Evolutionary conservation across 768 basidiomycete genomes (phyloP).

Genomic region (Lactarius deliciosus): DNA sequence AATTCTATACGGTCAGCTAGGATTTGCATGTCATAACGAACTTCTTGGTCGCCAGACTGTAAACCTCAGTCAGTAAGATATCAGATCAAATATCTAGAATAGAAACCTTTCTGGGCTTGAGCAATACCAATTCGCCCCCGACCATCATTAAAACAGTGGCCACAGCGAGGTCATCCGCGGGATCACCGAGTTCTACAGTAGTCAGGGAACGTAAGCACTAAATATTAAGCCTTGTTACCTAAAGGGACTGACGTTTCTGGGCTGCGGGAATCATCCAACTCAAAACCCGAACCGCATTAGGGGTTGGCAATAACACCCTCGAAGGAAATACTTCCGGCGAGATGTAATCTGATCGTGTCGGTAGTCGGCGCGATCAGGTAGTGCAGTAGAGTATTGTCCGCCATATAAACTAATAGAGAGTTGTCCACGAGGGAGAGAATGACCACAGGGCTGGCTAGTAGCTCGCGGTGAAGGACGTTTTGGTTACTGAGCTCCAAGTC

Average conservation of each 20-base stretch:
- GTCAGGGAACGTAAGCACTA: conserved; percentile 21
- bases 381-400: conserved; percentile 91
- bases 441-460: conserved; percentile 72
- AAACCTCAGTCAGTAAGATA: background rate
- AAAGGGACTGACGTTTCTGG: conserved; percentile 75
- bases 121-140: conserved; percentile 84
- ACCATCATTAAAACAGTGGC: conserved; percentile 97
- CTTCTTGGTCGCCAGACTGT: conserved; percentile 81
- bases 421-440: conserved; percentile 93
- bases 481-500: conserved; percentile 84
- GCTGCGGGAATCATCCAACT: conserved; percentile 96
- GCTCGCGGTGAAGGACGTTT: conserved; percentile 80
- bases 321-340: conserved; percentile 95
- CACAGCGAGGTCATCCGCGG: conserved; percentile 85
- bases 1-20: conserved; percentile 97
- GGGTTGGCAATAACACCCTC: conserved; percentile 85
- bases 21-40: conserved; percentile 96
- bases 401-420: conserved; percentile 89
- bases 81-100: background rate
- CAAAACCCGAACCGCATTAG: conserved; percentile 80
- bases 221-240: conserved; percentile 3
- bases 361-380: conserved; percentile 85
- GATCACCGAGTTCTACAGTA: conserved; percentile 85
- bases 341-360: conserved; percentile 79
- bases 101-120: conserved; percentile 83